Evolutionary conservation across 306 rosid genomes (phyloP).

Genomic region (Citrullus colocynthis): DNA sequence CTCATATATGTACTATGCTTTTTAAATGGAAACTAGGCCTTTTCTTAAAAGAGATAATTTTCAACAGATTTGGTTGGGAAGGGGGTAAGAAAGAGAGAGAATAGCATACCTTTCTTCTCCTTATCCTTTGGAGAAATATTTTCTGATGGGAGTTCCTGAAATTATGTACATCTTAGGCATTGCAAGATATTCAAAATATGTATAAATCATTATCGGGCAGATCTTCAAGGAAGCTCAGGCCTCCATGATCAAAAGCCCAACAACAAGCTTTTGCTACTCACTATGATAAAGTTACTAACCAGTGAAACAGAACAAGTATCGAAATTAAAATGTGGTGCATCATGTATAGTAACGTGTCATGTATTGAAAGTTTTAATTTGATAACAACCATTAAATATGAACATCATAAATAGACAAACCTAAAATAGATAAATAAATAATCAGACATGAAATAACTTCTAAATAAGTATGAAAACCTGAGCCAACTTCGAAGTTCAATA

Average conservation of each 20-base stretch:
- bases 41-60: not conserved
- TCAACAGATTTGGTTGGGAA: not conserved
- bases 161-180: constrained; percentile 9
- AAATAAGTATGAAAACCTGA: too few species aligned
- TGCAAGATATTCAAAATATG: not conserved
- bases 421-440: too few species aligned
- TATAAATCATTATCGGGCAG: not conserved
- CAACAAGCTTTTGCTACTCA: not conserved
- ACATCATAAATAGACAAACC: too few species aligned
- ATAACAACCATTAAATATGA: too few species aligned
- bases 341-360: too few species aligned
- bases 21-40: not conserved
- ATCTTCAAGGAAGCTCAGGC: not conserved
- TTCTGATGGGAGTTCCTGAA: constrained; percentile 49
- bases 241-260: not conserved
- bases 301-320: too few species aligned
- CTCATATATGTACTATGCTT: not conserved
- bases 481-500: too few species aligned
- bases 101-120: constrained; percentile 45
- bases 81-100: not conserved
- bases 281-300: too few species aligned
- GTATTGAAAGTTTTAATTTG: too few species aligned
- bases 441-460: too few species aligned
- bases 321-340: too few species aligned
- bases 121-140: constrained; percentile 24